Conservation (phyloP, 192 early-diverging fungal species). For the Chytriomyces sp. region DNA sequence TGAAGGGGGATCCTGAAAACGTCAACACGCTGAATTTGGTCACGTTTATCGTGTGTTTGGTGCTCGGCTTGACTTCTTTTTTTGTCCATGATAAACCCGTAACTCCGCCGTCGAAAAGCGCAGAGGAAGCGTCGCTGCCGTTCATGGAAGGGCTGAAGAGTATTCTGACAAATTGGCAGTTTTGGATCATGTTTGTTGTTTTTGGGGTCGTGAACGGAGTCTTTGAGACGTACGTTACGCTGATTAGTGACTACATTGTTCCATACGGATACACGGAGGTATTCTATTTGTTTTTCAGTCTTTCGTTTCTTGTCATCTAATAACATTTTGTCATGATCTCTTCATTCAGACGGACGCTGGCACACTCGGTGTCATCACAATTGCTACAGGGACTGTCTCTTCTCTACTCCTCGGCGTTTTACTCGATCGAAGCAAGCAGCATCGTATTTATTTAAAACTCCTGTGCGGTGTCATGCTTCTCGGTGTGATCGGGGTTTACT, state of each 20-base stretch:
- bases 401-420: conserved; percentile 56
- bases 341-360: conserved; percentile 53
- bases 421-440: conserved; percentile 64
- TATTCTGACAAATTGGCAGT: conserved; percentile 28
- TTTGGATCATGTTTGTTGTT: conserved; percentile 27
- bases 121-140: conserved; percentile 11
- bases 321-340: not conserved
- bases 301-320: not conserved
- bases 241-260: conserved; percentile 39
- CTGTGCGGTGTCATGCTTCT: conserved; percentile 3
- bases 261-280: conserved; percentile 45
- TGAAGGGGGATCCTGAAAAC: conserved; percentile 13
- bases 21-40: conserved; percentile 20
- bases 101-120: conserved; percentile 37
- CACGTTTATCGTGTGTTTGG: conserved; percentile 1
- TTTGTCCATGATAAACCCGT: conserved; percentile 34
- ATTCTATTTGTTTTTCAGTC: not conserved
- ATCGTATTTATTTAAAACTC: conserved; percentile 50
- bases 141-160: conserved; percentile 39
- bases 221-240: conserved; percentile 36
- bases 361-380: conserved; percentile 61
- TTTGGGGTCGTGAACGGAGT: conserved; percentile 26
- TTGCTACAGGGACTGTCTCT: conserved; percentile 63
- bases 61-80: conserved; percentile 27
- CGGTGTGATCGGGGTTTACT: conserved; percentile 26